Evolutionary conservation across 2,329 filamentous ascomycete species (phyloP).

Genomic region (Zymoseptoria tritici): DNA sequence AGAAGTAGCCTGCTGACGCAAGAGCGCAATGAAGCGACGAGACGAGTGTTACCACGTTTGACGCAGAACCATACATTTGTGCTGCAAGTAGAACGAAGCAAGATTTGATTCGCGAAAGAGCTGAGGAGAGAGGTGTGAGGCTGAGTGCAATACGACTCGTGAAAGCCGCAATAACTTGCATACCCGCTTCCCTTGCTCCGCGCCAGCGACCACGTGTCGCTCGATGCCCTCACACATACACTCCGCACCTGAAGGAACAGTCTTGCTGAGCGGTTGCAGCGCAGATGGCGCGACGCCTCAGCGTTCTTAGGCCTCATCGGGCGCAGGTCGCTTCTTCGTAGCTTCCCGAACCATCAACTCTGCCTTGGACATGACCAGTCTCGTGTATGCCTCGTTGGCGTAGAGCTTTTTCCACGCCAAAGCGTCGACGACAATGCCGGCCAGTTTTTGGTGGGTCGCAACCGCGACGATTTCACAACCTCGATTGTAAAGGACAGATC

Average conservation of each 20-base stretch:
- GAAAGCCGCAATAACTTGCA: no score
- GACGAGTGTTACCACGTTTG: no score
- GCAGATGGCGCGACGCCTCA: background rate
- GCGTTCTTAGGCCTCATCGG: background rate
- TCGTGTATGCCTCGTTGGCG: background rate
- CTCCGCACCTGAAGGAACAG: no score
- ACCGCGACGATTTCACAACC: background rate
- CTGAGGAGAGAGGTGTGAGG: no score
- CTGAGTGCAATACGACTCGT: no score
- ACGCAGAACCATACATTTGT: no score
- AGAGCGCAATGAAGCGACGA: no score
- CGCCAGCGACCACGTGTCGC: constrained; percentile 87
- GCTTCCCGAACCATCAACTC: background rate
- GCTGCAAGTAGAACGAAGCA: no score
- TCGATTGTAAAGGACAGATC: no score
- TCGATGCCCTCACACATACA: constrained; percentile 63
- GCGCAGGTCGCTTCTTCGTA: background rate
- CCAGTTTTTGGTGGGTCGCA: background rate
- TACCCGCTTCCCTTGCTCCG: constrained; percentile 46
- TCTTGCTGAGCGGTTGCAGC: no score
- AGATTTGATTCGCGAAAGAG: no score
- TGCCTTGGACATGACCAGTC: background rate
- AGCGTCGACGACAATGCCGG: background rate
- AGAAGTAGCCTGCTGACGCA: no score
- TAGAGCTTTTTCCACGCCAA: background rate